Base-by-base conservation (phyloP, 176 grass and related monocot genomes). In the Carex parvula region DNA sequence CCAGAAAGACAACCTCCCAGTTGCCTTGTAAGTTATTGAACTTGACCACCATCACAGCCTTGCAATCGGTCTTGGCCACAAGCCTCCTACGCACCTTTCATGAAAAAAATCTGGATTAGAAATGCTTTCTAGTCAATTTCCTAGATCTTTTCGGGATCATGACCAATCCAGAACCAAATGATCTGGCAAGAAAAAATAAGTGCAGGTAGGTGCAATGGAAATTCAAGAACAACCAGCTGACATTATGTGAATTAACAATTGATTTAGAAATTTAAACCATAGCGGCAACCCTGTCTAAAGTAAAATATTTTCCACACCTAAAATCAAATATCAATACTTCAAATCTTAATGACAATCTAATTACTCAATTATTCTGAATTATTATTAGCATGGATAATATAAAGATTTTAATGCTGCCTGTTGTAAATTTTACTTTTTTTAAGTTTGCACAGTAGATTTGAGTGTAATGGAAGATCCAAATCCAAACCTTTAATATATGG, bases 41-140 rank as follows among this genome's bases (percentile, higher is more conserved):
- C 74, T 97, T 97, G 17, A 97, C 90, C 17, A 97, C 91, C 91
- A 97, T 97, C 87, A 91, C 92, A 52, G 91, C 85, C 83, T 97
- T 93, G 89, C 94, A 97, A 15, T 90, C 94, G 44, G 94, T 97
- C 78, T 93, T 97, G 17, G 89, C 91, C 64, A 93, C 94, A 71
- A 91, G 94, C 70, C 89, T 91, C 70, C 94, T 97, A 87, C 91
- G 85, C 87, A 91, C 88, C 80, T 83, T 63, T 66, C 30, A 83
- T 61, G 60, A 64, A 64, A 64, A 44, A 44, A 73, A 46, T 18
- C 30, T 78, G 14, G 52, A 78, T 78, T 57, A 29, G 46, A 78
- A 57, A 30, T 78, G 48, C 11, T 17, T 56, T 69, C n/a, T 57
- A 32, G 24, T 77, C 55, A 70, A 44, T 41, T 70, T 70, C n/a